Conservation (phyloP, 305 asterid species). For the Fraxinus xanthoxyloides region DNA sequence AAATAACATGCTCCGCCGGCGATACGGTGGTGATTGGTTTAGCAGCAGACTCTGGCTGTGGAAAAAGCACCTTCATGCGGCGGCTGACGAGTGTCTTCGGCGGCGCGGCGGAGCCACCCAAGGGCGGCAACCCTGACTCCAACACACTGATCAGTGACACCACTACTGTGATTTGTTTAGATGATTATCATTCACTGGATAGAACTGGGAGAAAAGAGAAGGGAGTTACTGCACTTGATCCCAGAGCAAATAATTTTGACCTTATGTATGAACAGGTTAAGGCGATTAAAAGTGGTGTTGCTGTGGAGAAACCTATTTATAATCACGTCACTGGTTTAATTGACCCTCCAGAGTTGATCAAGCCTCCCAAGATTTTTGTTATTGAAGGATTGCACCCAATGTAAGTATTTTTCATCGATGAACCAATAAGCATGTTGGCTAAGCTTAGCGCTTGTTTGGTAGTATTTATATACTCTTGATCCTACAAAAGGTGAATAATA, state of each 20-base stretch:
- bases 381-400: conserved; percentile 98
- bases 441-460: not conserved
- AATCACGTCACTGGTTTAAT: conserved; percentile 84
- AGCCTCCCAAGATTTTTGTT: conserved; percentile 94
- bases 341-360: conserved; percentile 85
- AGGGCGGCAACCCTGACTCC: conserved; percentile 94
- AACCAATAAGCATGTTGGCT: not conserved
- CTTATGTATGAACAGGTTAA: conserved; percentile 96
- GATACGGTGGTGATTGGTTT: conserved; percentile 79
- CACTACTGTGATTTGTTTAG: conserved; percentile 91
- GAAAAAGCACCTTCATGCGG: conserved; percentile 97
- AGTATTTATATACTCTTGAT: not conserved
- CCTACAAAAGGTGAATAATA: not conserved
- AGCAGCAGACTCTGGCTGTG: conserved; percentile 97
- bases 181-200: conserved; percentile 94
- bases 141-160: conserved; percentile 85
- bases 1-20: conserved; percentile 57
- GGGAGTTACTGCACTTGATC: conserved; percentile 95
- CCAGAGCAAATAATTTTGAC: conserved; percentile 81
- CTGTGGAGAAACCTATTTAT: conserved; percentile 85
- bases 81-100: conserved; percentile 95
- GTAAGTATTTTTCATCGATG: conserved; percentile 43
- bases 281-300: conserved; percentile 65
- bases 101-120: conserved; percentile 97
- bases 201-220: conserved; percentile 85